Evolutionary conservation across 441 rosid species (phyloP).

Genomic region (Oxalis stricta): DNA sequence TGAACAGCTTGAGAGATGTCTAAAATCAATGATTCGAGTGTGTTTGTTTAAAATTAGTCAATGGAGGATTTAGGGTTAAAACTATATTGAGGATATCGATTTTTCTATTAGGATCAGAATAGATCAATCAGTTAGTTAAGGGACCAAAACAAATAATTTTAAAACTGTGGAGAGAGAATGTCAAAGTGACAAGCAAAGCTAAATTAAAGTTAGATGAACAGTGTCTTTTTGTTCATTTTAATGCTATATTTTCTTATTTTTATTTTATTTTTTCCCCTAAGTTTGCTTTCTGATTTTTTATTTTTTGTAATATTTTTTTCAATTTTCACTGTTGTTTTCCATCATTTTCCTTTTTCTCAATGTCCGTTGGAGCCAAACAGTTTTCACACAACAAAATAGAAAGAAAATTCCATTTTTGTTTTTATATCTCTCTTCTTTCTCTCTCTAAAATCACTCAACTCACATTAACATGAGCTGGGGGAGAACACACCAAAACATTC

Average conservation of each 20-base stretch:
- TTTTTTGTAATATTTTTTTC: not conserved
- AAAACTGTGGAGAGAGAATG: not conserved
- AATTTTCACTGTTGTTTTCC: not conserved
- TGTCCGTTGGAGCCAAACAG: slow-evolving; percentile 53
- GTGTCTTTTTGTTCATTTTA: slow-evolving; percentile 3
- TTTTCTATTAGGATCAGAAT: too few species aligned
- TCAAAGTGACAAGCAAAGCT: not conserved
- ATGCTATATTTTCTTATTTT: slow-evolving; percentile 5
- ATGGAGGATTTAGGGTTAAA: too few species aligned
- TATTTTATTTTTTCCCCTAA: not conserved
- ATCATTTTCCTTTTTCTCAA: slow-evolving; percentile 19
- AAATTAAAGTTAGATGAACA: slow-evolving; percentile 5
- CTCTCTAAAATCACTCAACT: slow-evolving; percentile 7
- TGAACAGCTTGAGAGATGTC: too few species aligned
- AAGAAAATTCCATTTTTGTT: too few species aligned
- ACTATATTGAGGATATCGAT: too few species aligned
- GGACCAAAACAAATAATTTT: not conserved
- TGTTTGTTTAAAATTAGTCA: too few species aligned
- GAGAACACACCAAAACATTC: slow-evolving; percentile 14
- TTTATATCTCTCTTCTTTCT: slow-evolving; percentile 3
- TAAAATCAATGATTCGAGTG: too few species aligned
- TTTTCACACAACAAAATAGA: not conserved
- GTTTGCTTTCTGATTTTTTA: not conserved
- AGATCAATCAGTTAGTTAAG: too few species aligned
- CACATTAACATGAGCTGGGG: slow-evolving; percentile 30